Evolutionary conservation across 177 flowering plant species (phyloP).

Genomic region (Vitis hybrid): DNA sequence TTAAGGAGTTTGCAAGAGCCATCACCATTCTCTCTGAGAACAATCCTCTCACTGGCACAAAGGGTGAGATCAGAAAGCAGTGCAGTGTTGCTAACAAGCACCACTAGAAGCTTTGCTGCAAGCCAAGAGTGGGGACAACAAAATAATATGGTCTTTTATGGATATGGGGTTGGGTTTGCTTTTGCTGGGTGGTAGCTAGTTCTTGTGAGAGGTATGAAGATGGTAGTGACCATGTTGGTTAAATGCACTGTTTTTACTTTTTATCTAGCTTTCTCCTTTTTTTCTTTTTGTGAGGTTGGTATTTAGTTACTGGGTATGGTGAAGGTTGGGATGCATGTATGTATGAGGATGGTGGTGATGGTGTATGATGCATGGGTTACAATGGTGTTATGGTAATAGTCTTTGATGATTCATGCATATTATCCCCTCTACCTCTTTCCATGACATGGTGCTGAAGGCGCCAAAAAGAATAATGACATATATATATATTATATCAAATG

Average conservation of each 20-base stretch:
- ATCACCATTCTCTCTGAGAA: conserved; percentile 82
- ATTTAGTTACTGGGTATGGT: conserved; percentile 20
- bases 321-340: conserved; percentile 18
- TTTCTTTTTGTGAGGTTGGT: conserved; percentile 3
- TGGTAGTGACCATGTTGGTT: conserved; percentile 7
- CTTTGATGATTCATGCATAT: conserved; percentile 21
- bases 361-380: conserved; percentile 27
- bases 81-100: conserved; percentile 84
- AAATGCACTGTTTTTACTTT: conserved; percentile 3
- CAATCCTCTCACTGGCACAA: conserved; percentile 88
- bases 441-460: too few relatives aligned
- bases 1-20: conserved; percentile 75
- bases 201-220: conserved; percentile 9
- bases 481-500: not conserved
- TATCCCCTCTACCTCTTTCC: too few relatives aligned
- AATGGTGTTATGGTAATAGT: conserved; percentile 5
- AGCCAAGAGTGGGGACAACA: not conserved
- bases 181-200: not conserved
- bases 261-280: conserved; percentile 11
- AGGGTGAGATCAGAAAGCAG: conserved; percentile 92
- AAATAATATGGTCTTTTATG: conserved; percentile 16
- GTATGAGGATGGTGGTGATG: conserved; percentile 26
- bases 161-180: not conserved
- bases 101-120: conserved; percentile 23
- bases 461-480: too few relatives aligned